These are phyloP conservation scores for Monascus ruber DNA, from an alignment of 2,329 filamentous ascomycete genomes.

Conservation along the genomic window DNA sequence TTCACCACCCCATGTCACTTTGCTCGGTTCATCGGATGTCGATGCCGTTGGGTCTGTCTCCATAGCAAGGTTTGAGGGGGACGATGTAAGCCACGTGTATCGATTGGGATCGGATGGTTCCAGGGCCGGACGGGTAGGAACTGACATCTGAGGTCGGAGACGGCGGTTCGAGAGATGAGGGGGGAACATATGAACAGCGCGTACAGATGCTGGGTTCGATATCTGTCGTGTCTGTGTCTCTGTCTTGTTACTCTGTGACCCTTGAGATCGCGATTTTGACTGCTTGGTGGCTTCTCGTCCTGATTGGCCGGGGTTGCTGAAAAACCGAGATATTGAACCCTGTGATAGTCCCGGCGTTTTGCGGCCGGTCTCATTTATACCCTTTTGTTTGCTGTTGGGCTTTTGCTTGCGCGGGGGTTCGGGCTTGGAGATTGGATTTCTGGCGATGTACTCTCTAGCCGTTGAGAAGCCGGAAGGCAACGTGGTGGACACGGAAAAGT, in stretches of 20 bases:
- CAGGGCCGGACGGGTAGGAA: slow-evolving; percentile 21
- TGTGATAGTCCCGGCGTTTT: slow-evolving; percentile 35
- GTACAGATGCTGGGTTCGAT: background rate
- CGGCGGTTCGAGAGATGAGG: slow-evolving; percentile 16
- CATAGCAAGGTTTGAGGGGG: slow-evolving; percentile 7
- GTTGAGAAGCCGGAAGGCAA: slow-evolving; percentile 50
- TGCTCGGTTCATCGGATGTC: background rate
- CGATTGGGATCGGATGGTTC: slow-evolving; percentile 18
- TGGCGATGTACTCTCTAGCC: slow-evolving; percentile 43
- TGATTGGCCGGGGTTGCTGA: slow-evolving; percentile 18
- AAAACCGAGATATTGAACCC: slow-evolving; percentile 43
- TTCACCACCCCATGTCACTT: slow-evolving; percentile 1
- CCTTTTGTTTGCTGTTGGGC: slow-evolving; percentile 17
- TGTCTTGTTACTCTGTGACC: background rate
- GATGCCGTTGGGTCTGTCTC: background rate
- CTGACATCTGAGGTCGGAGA: slow-evolving; percentile 19
- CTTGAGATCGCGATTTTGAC: too few relatives aligned
- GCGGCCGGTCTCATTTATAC: slow-evolving; percentile 19
- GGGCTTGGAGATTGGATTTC: slow-evolving; percentile 12
- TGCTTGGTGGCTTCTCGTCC: too few relatives aligned
- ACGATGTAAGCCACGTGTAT: slow-evolving; percentile 25
- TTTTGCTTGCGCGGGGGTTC: slow-evolving; percentile 10
- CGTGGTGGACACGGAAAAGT: slow-evolving; percentile 26
- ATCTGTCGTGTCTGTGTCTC: slow-evolving; percentile 1
- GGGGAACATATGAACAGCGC: slow-evolving; percentile 1